Base-by-base conservation (phyloP, 1,284 basidiomycete genomes). In the Moesziomyces parantarcticus region DNA sequence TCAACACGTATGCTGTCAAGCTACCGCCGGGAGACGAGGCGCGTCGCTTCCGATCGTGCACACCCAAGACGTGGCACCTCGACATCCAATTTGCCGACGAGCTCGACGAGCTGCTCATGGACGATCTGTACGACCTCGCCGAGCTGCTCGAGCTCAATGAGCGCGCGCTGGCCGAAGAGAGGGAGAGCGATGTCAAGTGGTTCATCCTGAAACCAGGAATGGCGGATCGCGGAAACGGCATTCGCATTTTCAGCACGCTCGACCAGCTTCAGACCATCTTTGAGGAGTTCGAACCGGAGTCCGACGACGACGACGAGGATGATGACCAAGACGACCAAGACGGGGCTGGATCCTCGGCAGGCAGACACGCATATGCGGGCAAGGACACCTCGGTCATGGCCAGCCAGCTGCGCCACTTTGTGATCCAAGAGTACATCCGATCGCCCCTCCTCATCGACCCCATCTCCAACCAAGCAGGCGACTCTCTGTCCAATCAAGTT, bases 221-320 rank as follows among this genome's bases (percentile, higher is more conserved):
- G 91, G 91, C 95, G 1, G 96, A 99, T 86, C 88, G 94, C 55
- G 97, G 94, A 5, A 92, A 94, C 87, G 97, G 96, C 0, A 96
- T 99, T 69, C 86, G 95, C 40, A 86, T 99, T 52, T 98, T 99
- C 84, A 89, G 91, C 54, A 91, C 88, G 49, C 90, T 91, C 81
- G 89, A 90, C 11, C 86, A 89, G 39, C 86, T 99, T 63, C 87
- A 89, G 65, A 82, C 84, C 1, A 97, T 98, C 48, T 94, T 99
- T 78, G 88, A 91, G 70, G 89, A 89, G 53, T 97, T 98, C 76
- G 94, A 97, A 69, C 87, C 88, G 1, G 84, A 85, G 11, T 86
- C 85, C 5, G 85, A 85, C 11, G 86, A 87, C 18, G 87, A 87
- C 18, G 65, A 74, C 20, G 70, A 75, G 13, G 86, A 87, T 8